Evolutionary conservation across 108 stramenopile genomes (phyloP), one percentile per base, ranked within the genome.

Genomic region (Chaetoceros muelleri): DNA sequence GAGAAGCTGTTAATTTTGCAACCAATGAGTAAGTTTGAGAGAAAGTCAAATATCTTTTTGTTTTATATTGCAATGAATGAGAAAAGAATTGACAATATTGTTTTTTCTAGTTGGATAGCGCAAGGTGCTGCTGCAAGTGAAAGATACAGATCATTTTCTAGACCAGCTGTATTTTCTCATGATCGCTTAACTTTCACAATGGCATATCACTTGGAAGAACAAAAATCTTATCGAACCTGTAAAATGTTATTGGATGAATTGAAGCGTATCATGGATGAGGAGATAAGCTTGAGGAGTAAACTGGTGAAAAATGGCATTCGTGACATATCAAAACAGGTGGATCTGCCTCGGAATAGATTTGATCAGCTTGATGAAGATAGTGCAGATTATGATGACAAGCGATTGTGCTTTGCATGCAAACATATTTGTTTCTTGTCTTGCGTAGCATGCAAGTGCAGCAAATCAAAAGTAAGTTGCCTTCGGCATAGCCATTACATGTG

Each of bases 1-100:
- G 94, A 2, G 98, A 99, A 68, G 98, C 96, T 19, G 87, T 91
- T 5, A 90, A 90, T 53, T 94, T 95, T 77, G 94, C 90, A 0
- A 81, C 84, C 18, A 84, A 85, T 51, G 85, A 96, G 34, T 40
- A 40, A 40, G 34, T 40, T 40, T 40, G 8, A 40, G 5, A 10
- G 34, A 10, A n/a, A n/a, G n/a, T n/a, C n/a, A n/a, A n/a, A n/a
- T n/a, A n/a, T n/a, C n/a, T n/a, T n/a, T n/a, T n/a, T n/a, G n/a
- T n/a, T n/a, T n/a, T n/a, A n/a, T n/a, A n/a, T n/a, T n/a, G n/a
- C n/a, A n/a, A n/a, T n/a, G n/a, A n/a, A n/a, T n/a, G n/a, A 10
- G 34, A 40, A 40, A 40, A 40, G 13, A 40, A 13, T 40, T 40
- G 34, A 40, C 34, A 40, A 5, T 10, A 40, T 40, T 40, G 8